Percentiles rank a stretch among this genome's conserved stretches.
phyloP scores from a whole-genome alignment of 768 basidiomycete species.

The Epithele typhae region DNA sequence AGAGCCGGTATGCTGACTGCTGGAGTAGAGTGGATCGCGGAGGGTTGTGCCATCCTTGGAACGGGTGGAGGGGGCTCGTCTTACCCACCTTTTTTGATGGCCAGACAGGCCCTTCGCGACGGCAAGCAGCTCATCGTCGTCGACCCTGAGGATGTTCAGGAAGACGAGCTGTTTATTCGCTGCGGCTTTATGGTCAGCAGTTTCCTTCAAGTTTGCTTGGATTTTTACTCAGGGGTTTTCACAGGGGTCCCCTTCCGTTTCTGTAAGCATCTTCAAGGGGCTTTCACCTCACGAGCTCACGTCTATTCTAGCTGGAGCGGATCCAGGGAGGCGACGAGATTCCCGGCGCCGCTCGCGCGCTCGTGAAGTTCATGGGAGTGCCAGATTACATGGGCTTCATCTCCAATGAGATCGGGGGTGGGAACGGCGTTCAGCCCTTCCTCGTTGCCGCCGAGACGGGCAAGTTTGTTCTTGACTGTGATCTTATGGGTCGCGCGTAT shows the following conservation, averaged over 20 bases:
- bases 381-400: slow-evolving; percentile 19
- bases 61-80: slow-evolving; percentile 63
- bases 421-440: slow-evolving; percentile 32
- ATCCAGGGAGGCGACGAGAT: slow-evolving; percentile 25
- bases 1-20: not conserved
- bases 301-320: slow-evolving; percentile 17
- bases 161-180: slow-evolving; percentile 33
- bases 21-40: slow-evolving; percentile 56
- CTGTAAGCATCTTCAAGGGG: slow-evolving; percentile 4
- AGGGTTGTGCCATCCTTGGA: slow-evolving; percentile 60
- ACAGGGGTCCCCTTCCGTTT: slow-evolving; percentile 24
- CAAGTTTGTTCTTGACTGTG: slow-evolving; percentile 31
- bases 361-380: slow-evolving; percentile 22
- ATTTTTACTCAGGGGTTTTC: not conserved
- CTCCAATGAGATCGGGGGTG: slow-evolving; percentile 38
- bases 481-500: slow-evolving; percentile 36
- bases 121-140: slow-evolving; percentile 30
- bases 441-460: slow-evolving; percentile 25
- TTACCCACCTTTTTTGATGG: slow-evolving; percentile 44
- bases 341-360: slow-evolving; percentile 16
- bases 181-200: slow-evolving; percentile 24
- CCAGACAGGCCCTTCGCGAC: slow-evolving; percentile 47
- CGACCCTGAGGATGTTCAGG: slow-evolving; percentile 32
- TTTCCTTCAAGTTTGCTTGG: too few species aligned
- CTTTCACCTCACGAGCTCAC: too few species aligned